Conservation (phyloP, 2,329 filamentous ascomycete genomes). For the Nannizzia gypsea region DNA sequence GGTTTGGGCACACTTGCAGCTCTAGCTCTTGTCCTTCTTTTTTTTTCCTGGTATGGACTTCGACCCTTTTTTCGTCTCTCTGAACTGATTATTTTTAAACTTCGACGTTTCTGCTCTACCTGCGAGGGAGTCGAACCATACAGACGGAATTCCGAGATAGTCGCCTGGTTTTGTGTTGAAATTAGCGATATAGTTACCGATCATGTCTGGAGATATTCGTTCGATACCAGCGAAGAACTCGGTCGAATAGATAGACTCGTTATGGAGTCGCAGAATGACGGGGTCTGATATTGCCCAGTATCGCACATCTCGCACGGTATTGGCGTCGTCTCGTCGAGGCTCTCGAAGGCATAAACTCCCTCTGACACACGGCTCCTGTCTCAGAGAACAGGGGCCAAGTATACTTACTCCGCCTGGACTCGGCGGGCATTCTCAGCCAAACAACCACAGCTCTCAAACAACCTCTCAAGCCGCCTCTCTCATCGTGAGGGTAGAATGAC, state of each 20-base stretch:
- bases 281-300: neutral
- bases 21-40: constrained; percentile 3
- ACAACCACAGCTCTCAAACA: neutral
- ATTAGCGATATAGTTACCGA: neutral
- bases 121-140: neutral
- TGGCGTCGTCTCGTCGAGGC: neutral
- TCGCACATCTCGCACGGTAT: neutral
- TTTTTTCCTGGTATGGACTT: neutral
- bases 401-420: neutral
- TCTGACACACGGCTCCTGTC: neutral
- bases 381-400: neutral
- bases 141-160: neutral
- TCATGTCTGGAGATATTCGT: neutral
- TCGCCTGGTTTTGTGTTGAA: neutral
- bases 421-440: neutral
- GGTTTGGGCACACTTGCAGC: constrained; percentile 16
- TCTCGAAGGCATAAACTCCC: neutral
- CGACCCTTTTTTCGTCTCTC: neutral
- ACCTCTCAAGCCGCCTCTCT: neutral
- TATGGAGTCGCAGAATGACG: neutral
- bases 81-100: neutral
- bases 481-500: neutral
- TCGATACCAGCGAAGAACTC: neutral
- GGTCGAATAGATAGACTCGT: neutral
- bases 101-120: neutral